phyloP scores from a whole-genome alignment of 176 grass and related monocot genomes.

The Ensete glaucum region DNA sequence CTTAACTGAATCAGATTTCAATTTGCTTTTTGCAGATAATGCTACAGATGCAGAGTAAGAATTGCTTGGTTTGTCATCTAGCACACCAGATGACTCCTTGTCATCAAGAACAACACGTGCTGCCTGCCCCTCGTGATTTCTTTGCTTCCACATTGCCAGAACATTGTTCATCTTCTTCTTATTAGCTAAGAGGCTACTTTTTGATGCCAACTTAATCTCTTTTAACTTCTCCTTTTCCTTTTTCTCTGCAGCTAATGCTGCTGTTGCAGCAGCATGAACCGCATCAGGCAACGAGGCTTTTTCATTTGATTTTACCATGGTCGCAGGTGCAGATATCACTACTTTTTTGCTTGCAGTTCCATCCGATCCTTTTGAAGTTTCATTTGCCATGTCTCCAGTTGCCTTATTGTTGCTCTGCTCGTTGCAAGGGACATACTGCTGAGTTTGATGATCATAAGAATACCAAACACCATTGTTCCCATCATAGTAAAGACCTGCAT shows the following conservation, averaged over 20 bases:
- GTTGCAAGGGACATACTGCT: constrained; percentile 74
- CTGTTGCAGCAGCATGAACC: constrained; percentile 84
- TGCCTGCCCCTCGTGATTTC: constrained; percentile 82
- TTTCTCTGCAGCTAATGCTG: constrained; percentile 89
- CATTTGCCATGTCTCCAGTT: constrained; percentile 30
- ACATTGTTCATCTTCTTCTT: constrained; percentile 99
- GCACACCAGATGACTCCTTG: constrained; percentile 39
- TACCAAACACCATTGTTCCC: constrained; percentile 83
- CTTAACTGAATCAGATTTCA: constrained; percentile 48
- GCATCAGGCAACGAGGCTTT: constrained; percentile 68
- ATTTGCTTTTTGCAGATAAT: constrained; percentile 38
- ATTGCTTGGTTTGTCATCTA: constrained; percentile 37
- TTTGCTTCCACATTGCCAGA: constrained; percentile 95
- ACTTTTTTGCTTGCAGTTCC: constrained; percentile 54
- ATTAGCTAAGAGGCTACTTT: constrained; percentile 72
- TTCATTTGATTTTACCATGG: constrained; percentile 63
- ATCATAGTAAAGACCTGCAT: constrained; percentile 90
- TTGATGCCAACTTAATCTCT: constrained; percentile 87
- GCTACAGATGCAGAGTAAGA: constrained; percentile 24
- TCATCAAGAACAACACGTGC: constrained; percentile 40
- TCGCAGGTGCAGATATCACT: constrained; percentile 85
- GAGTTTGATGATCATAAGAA: constrained; percentile 69
- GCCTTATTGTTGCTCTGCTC: constrained; percentile 52
- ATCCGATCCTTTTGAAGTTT: constrained; percentile 49
- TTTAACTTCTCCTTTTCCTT: constrained; percentile 91